These are phyloP conservation scores for Calonectria hongkongensis DNA, from an alignment of 2,329 filamentous ascomycete genomes.

Conservation along the genomic window DNA sequence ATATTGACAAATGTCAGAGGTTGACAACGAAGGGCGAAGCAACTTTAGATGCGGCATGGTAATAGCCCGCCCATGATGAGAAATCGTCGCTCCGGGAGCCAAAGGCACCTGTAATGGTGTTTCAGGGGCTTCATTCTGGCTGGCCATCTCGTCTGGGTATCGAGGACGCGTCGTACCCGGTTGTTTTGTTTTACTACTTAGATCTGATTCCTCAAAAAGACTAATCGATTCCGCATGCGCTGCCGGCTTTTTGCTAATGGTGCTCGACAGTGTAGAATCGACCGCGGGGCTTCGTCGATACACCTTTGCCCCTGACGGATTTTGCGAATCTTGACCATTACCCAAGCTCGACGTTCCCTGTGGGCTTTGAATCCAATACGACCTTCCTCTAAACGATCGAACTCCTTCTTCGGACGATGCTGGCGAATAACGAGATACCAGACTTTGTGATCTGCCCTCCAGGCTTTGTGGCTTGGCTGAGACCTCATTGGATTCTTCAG, in stretches of 20 bases:
- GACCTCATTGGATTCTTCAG: conserved; percentile 37
- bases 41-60: conserved; percentile 63
- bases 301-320: conserved; percentile 22
- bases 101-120: conserved; percentile 49
- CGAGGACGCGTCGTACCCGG: conserved; percentile 32
- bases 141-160: conserved; percentile 37
- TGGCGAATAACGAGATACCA: conserved; percentile 49
- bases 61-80: conserved; percentile 60
- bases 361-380: conserved; percentile 30
- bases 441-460: conserved; percentile 47
- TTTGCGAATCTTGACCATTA: conserved; percentile 28
- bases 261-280: conserved; percentile 39
- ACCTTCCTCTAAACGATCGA: conserved; percentile 40
- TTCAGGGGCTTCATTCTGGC: conserved; percentile 28
- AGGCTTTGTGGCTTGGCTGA: conserved; percentile 25
- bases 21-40: conserved; percentile 58
- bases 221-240: conserved; percentile 41
- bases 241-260: conserved; percentile 47
- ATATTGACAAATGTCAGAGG: conserved; percentile 45
- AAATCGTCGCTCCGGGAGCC: conserved; percentile 62
- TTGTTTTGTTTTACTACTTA: conserved; percentile 9
- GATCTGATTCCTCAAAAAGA: conserved; percentile 28
- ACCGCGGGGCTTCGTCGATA: background rate
- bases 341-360: conserved; percentile 33
- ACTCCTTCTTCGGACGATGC: conserved; percentile 34